Evolutionary conservation across 1,284 basidiomycete genomes (phyloP).

Genomic region (Cystobasidium slooffiae): DNA sequence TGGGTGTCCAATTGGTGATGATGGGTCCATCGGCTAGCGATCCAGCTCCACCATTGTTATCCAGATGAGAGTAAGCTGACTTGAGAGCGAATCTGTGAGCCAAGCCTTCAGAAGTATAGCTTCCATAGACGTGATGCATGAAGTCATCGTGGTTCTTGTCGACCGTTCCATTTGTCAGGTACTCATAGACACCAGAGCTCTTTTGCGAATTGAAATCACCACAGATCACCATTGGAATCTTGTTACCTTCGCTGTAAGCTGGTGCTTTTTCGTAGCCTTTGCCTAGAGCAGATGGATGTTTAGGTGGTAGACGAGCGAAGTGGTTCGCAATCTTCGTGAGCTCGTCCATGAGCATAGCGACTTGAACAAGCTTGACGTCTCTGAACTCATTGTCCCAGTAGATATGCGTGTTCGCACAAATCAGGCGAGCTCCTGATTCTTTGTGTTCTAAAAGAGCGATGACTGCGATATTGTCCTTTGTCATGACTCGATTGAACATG

Average conservation of each 20-base stretch:
- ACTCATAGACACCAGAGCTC: constrained; percentile 89
- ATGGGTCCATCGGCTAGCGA: constrained; percentile 59
- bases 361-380: constrained; percentile 97
- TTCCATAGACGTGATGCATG: constrained; percentile 86
- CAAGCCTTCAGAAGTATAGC: constrained; percentile 88
- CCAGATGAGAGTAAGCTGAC: constrained; percentile 75
- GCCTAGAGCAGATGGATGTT: constrained; percentile 56
- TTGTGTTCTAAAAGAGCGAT: constrained; percentile 85
- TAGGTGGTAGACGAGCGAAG: constrained; percentile 83
- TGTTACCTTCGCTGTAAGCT: constrained; percentile 74
- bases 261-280: constrained; percentile 61
- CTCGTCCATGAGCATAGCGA: constrained; percentile 89
- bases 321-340: constrained; percentile 83
- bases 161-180: constrained; percentile 70
- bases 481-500: constrained; percentile 98
- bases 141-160: constrained; percentile 86
- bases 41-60: constrained; percentile 59
- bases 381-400: constrained; percentile 91
- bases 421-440: constrained; percentile 80
- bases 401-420: constrained; percentile 90
- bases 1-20: constrained; percentile 90
- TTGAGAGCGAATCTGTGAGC: constrained; percentile 78
- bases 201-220: constrained; percentile 95
- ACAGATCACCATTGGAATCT: constrained; percentile 89
- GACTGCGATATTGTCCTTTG: constrained; percentile 92